Evolutionary conservation across 1,284 basidiomycete genomes (phyloP).

Genomic region (Ganoderma resinaceum): DNA sequence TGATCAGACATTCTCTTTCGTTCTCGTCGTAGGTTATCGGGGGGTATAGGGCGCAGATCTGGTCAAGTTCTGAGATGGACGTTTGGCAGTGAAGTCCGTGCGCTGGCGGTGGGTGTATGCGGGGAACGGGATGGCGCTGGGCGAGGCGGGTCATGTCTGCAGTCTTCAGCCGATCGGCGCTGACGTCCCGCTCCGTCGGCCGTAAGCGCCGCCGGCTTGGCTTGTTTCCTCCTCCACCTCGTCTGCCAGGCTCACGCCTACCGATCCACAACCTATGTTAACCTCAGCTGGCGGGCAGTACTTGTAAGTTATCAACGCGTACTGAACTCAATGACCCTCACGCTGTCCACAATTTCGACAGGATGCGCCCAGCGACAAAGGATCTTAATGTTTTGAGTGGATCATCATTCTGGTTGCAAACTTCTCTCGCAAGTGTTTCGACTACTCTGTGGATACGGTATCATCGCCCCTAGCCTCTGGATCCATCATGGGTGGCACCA

Average conservation of each 20-base stretch:
- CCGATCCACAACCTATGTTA: not conserved
- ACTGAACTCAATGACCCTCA: not conserved
- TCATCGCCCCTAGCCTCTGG: not conserved
- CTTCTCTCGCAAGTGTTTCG: not conserved
- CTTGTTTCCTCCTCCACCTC: not conserved
- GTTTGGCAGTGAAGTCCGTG: not conserved
- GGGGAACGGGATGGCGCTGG: not conserved
- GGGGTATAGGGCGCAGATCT: not conserved
- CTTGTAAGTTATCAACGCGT: not conserved
- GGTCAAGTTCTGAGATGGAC: not conserved
- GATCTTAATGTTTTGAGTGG: not conserved
- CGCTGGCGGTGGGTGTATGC: slow-evolving; percentile 1
- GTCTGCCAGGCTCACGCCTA: not conserved
- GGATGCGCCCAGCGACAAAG: too few species aligned
- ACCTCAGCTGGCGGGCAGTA: not conserved
- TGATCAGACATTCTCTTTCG: slow-evolving; percentile 30
- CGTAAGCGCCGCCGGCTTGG: not conserved
- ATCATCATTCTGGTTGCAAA: not conserved
- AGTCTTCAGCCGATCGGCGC: not conserved
- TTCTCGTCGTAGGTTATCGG: not conserved
- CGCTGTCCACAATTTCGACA: not conserved
- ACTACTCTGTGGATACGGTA: not conserved
- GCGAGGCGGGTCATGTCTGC: not conserved
- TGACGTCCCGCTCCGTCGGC: not conserved
- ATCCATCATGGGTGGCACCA: not conserved